phyloP scores from a whole-genome alignment of 2,329 filamentous ascomycete genomes.

The Ascochyta clinopodiicola region DNA sequence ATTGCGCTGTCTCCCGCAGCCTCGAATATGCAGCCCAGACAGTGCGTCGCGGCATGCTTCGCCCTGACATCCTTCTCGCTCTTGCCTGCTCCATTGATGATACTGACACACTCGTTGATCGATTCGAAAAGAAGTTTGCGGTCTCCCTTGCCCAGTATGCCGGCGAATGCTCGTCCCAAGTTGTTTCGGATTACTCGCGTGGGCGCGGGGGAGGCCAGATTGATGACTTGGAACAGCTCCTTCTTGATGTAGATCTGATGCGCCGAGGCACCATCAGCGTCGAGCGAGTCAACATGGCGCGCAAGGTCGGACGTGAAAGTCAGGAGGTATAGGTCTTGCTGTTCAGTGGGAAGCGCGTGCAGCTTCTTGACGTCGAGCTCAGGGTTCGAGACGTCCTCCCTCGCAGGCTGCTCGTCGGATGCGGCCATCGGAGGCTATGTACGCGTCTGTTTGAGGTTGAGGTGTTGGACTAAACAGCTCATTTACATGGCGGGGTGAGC shows the following conservation, averaged over 20 bases:
- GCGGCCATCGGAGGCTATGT: conserved; percentile 34
- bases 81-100: conserved; percentile 74
- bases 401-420: conserved; percentile 40
- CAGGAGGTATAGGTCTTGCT: conserved; percentile 93
- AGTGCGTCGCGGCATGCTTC: conserved; percentile 87
- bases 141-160: conserved; percentile 84
- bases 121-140: conserved; percentile 93
- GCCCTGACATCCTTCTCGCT: conserved; percentile 77
- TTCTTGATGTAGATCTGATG: conserved; percentile 93
- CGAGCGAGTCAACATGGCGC: conserved; percentile 77
- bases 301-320: conserved; percentile 85
- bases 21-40: conserved; percentile 86
- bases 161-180: conserved; percentile 80
- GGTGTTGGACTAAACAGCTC: conserved; percentile 12
- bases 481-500: conserved; percentile 32
- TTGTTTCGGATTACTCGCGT: conserved; percentile 91
- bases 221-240: conserved; percentile 92
- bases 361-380: conserved; percentile 92
- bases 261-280: conserved; percentile 79
- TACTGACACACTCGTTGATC: conserved; percentile 81
- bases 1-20: conserved; percentile 94
- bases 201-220: conserved; percentile 78
- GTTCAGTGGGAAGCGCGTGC: conserved; percentile 85
- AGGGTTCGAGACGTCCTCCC: conserved; percentile 59
- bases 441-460: conserved; percentile 13